These are phyloP conservation scores for Phanerodontia chrysosporium DNA, from an alignment of 768 basidiomycete species.

Conservation along the genomic window DNA sequence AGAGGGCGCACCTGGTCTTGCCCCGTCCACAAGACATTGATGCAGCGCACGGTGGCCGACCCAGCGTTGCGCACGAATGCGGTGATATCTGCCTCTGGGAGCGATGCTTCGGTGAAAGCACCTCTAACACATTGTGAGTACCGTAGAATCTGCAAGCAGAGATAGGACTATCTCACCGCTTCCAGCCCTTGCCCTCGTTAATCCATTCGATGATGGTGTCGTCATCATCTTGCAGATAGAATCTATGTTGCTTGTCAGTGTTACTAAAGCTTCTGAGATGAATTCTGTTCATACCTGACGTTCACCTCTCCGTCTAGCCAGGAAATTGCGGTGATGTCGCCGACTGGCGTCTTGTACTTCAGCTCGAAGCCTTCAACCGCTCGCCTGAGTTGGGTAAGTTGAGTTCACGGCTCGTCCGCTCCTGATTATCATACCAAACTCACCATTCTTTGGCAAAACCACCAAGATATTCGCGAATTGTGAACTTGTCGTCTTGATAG, in stretches of 20 bases:
- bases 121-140: not conserved
- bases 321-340: slow-evolving; percentile 7
- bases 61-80: not conserved
- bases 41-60: not conserved
- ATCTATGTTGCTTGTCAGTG: not conserved
- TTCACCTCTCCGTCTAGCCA: not conserved
- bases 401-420: no score
- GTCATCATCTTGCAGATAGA: slow-evolving; percentile 4
- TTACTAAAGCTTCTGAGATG: not conserved
- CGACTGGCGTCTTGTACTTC: not conserved
- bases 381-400: no score
- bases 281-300: not conserved
- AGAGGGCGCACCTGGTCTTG: slow-evolving; percentile 5
- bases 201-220: slow-evolving; percentile 5
- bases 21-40: slow-evolving; percentile 6
- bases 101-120: not conserved
- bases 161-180: not conserved
- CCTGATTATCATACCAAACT: no score
- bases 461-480: slow-evolving; percentile 3
- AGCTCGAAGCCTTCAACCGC: not conserved
- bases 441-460: not conserved
- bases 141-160: not conserved
- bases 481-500: slow-evolving; percentile 1
- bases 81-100: slow-evolving; percentile 2
- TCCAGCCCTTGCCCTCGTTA: slow-evolving; percentile 1